Evolutionary conservation across 73 alveolate genomes (phyloP), one percentile per base, ranked within the genome.

Genomic region (Paramecium sexaurelia): DNA sequence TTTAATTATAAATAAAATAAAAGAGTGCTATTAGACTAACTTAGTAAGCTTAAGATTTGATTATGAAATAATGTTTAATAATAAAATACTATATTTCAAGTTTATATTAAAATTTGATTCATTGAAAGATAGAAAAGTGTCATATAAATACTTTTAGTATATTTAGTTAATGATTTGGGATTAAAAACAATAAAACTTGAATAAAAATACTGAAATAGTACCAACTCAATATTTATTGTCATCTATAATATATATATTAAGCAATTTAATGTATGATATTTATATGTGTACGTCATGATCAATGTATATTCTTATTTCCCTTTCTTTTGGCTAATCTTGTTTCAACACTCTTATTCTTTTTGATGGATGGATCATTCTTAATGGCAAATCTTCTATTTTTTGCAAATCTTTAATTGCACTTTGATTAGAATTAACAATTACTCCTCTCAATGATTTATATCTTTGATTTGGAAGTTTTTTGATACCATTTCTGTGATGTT

Each of bases 371-470:
- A 68, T 88, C 94, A 33, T 88, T 88, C 69, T 88, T 88, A 43
- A 88, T 88, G 27, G 94, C 94, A 56, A 61, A 43, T 88, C 94
- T 88, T 88, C 94, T 88, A 61, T 88, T 88, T 71, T 84, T 88
- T 24, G 66, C 69, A 84, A 88, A 88, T 69, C 94, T 88, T 68
- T 68, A 87, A 43, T 88, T 88, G 87, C 85, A 75, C 94, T 88
- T 55, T 37, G 55, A 45, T 27, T 67, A 29, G 55, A 39, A 88
- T 56, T 24, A 24, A 39, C 15, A 20, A 37, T 78, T 78, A 78
- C 90, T 78, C 90, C 90, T 78, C 41, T 78, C 55, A 78, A 45
- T 39, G 90, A 40, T 5, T 20, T 41, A 78, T 78, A 78, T 78
- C 90, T 78, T n/a, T 78, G 43, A 24, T 78, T 43, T 2, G 68